Base-by-base conservation (phyloP, 179 eudicot species). In the Nepenthes alata region DNA sequence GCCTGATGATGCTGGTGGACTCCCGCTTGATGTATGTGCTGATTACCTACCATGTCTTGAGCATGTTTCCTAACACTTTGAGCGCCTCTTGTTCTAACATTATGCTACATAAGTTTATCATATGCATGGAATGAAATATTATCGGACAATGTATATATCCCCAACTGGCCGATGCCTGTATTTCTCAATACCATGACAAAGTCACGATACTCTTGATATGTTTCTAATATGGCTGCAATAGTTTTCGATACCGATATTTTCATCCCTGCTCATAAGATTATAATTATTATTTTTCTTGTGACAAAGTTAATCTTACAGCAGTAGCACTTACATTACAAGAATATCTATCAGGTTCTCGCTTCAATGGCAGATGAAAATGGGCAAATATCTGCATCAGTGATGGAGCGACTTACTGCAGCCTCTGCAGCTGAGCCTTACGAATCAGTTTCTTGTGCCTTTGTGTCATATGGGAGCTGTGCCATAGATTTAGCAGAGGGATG, bases 381-480 rank as follows among this genome's bases (percentile, higher is more conserved):
- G 69, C 84, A 84, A 71, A 67, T 83, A 59, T 85, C 99, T 59
- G 79, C 96, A 35, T 50, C 82, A 57, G 87, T 80, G 63, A 93
- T 86, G 94, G 99, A 93, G 67, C 78, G 91, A 64, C 82, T 93
- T 68, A 81, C 95, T 70, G 98, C 98, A 55, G 97, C 97, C n/a
- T 97, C 85, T 13, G 97, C 97, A 58, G 89, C 99, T 54, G 99
- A 94, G 72, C 99, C 99, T 51, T 94, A 85, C 73, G 91, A 94
- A 52, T 90, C 99, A 63, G 99, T 94, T 71, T 78, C 84, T 62
- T 87, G 87, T 82, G 96, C 99, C 63, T 94, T 94, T 76, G 96
- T 88, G 47, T 94, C 99, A 9, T 94, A 87, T 75, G 99, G 99
- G 49, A 94, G 97, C 69, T 87, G 91, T 69, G 78, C 80, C 11